These are phyloP conservation scores for Thamnidium elegans DNA, from an alignment of 192 early-diverging fungal genomes.

Conservation along the genomic window DNA sequence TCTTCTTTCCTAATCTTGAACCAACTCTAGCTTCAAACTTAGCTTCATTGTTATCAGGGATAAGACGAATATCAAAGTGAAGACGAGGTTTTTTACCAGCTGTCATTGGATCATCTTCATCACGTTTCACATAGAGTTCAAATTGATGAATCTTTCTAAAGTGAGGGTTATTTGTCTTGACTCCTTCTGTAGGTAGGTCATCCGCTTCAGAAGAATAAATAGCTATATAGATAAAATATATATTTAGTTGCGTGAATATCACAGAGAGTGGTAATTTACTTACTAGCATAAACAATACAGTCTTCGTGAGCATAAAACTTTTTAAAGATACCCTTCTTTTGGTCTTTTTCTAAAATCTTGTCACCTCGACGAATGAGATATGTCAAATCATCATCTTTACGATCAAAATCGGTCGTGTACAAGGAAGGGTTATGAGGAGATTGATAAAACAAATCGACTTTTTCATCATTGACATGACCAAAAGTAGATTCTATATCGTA, in stretches of 20 bases:
- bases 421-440: too few relatives aligned
- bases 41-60: background rate
- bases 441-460: background rate
- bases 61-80: background rate
- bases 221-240: background rate
- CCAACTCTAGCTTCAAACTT: background rate
- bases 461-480: background rate
- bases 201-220: background rate
- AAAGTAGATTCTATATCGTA: background rate
- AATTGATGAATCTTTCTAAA: conserved; percentile 15
- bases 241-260: background rate
- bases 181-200: too few relatives aligned
- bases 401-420: background rate
- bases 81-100: background rate
- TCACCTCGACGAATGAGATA: background rate
- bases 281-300: conserved; percentile 13
- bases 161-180: background rate
- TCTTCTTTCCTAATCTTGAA: background rate
- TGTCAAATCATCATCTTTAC: background rate
- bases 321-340: conserved; percentile 7
- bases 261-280: background rate
- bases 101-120: background rate
- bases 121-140: background rate
- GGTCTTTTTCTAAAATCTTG: background rate
- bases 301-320: conserved; percentile 12